Conservation (phyloP, 495 filamentous ascomycete species). For the Podospora tetraspora region DNA sequence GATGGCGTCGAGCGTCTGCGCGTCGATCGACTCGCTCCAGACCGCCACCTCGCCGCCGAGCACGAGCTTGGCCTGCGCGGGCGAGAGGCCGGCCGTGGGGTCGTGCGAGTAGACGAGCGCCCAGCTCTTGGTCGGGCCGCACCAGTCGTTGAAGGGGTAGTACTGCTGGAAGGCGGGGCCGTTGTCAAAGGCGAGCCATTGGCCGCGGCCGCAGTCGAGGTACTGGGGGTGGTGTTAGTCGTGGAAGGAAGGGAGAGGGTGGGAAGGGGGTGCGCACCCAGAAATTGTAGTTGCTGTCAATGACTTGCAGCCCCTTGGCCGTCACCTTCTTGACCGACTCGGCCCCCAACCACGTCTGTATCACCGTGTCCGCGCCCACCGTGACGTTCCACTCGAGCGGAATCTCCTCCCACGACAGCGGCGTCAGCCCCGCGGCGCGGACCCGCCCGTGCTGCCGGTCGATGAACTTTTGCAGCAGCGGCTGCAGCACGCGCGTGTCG, state of each 20-base stretch:
- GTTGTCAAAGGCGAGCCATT: conserved; percentile 64
- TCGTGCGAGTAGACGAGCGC: conserved; percentile 72
- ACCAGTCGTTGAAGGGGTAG: conserved; percentile 74
- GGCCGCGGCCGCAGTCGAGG: conserved; percentile 73
- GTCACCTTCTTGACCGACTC: conserved; percentile 50
- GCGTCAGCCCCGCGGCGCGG: conserved; percentile 52
- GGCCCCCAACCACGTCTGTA: conserved; percentile 68
- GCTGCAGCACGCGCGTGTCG: conserved; percentile 53
- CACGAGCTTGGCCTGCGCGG: conserved; percentile 54
- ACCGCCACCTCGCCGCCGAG: conserved; percentile 72
- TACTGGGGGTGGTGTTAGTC: conserved; percentile 44
- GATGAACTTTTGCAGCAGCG: conserved; percentile 67
- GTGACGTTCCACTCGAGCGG: conserved; percentile 68
- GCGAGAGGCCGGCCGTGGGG: conserved; percentile 56
- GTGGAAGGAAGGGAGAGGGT: not conserved
- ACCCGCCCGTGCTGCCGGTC: conserved; percentile 59
- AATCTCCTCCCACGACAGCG: conserved; percentile 81
- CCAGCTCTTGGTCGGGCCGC: conserved; percentile 69
- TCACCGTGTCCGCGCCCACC: conserved; percentile 54
- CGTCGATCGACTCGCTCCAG: conserved; percentile 75
- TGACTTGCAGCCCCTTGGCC: conserved; percentile 56
- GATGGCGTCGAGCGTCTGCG: conserved; percentile 60
- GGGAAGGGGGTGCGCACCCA: conserved; percentile 49
- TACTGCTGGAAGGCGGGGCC: conserved; percentile 37
- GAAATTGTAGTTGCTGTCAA: conserved; percentile 69